These are phyloP conservation scores for Fusarium chlamydosporum DNA, from an alignment of 2,329 filamentous ascomycete species.

Conservation along the genomic window DNA sequence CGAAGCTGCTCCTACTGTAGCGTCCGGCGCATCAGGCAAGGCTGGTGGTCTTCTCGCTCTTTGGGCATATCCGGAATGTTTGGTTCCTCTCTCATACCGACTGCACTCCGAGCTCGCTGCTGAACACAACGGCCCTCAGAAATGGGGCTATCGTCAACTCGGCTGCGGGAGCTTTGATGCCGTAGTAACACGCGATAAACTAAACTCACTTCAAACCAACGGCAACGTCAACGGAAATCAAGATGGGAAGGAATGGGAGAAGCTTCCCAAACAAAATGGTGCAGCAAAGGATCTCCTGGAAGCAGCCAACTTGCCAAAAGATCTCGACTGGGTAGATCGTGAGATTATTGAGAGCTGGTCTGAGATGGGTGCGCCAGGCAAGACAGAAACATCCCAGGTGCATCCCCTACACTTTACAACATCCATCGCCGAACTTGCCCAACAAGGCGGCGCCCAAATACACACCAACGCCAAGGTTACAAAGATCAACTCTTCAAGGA, in stretches of 20 bases:
- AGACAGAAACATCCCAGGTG: conserved; percentile 88
- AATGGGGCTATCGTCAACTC: conserved; percentile 89
- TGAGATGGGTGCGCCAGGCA: conserved; percentile 79
- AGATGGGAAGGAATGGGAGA: conserved; percentile 68
- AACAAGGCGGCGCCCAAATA: conserved; percentile 77
- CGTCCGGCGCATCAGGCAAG: conserved; percentile 94
- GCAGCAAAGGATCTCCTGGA: conserved; percentile 64
- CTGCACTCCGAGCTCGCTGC: conserved; percentile 88
- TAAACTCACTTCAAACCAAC: conserved; percentile 51
- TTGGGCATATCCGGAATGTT: conserved; percentile 89
- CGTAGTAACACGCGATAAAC: conserved; percentile 55
- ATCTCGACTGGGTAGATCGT: conserved; percentile 86
- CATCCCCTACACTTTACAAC: conserved; percentile 94
- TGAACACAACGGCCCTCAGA: conserved; percentile 81
- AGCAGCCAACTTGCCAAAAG: conserved; percentile 76
- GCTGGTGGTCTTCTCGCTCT: conserved; percentile 90
- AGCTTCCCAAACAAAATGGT: conserved; percentile 71
- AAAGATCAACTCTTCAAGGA: conserved; percentile 69
- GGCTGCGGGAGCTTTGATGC: conserved; percentile 75
- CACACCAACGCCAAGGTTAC: conserved; percentile 76
- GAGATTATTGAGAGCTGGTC: conserved; percentile 78
- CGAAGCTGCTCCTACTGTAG: conserved; percentile 85
- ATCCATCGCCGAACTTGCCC: conserved; percentile 81
- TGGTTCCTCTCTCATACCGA: conserved; percentile 88
- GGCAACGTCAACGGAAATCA: conserved; percentile 12